Conservation (phyloP, 805 yeast species). For the Scheffersomyces stipitis region DNA sequence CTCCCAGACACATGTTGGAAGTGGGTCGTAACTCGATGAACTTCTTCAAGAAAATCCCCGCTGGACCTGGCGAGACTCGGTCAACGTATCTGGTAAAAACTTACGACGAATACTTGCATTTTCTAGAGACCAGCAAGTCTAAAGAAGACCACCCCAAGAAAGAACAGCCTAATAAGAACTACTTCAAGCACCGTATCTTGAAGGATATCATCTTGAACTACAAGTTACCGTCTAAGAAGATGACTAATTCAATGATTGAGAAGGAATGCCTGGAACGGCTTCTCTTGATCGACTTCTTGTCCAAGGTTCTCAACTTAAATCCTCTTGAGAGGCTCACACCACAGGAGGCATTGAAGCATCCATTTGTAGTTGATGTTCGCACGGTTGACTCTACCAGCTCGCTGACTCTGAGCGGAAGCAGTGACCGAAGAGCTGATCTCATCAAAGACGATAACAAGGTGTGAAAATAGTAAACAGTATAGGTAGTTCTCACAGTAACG, state of each 20-base stretch:
- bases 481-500: no score
- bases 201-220: constrained; percentile 77
- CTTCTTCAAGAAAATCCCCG: constrained; percentile 54
- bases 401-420: not conserved
- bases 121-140: constrained; percentile 23
- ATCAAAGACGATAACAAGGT: no score
- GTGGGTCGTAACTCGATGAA: constrained; percentile 83
- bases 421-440: not conserved
- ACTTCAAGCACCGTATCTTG: constrained; percentile 65
- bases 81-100: constrained; percentile 32
- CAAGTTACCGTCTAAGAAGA: constrained; percentile 59
- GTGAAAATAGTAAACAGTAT: no score
- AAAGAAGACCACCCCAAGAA: constrained; percentile 31
- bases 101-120: constrained; percentile 36
- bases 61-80: constrained; percentile 19
- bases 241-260: constrained; percentile 55
- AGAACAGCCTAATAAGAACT: constrained; percentile 83
- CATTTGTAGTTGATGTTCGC: constrained; percentile 59
- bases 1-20: constrained; percentile 96
- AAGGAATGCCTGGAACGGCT: constrained; percentile 72
- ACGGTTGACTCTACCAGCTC: constrained; percentile 2
- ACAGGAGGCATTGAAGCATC: constrained; percentile 89
- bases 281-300: constrained; percentile 72
- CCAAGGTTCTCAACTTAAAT: constrained; percentile 75
- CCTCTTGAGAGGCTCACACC: constrained; percentile 97